phyloP scores from a whole-genome alignment of 2,329 filamentous ascomycete species.

The Basipetospora sp. region DNA sequence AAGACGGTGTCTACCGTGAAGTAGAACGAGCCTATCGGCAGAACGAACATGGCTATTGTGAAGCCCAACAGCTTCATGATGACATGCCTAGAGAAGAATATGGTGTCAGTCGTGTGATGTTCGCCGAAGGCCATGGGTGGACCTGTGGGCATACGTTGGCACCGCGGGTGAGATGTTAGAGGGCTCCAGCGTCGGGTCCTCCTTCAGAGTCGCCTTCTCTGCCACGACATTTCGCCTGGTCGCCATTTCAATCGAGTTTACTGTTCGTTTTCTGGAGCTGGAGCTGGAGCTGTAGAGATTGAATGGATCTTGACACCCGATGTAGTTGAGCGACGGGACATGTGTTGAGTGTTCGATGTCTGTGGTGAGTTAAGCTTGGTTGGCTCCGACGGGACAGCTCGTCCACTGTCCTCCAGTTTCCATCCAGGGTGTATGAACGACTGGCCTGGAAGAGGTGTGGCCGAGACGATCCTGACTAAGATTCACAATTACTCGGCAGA shows the following conservation, averaged over 20 bases:
- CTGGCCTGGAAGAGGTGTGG: too few relatives aligned
- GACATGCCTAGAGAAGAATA: constrained; percentile 67
- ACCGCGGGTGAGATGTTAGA: constrained; percentile 73
- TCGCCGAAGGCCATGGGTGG: background rate
- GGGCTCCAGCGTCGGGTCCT: constrained; percentile 41
- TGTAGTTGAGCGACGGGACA: too few relatives aligned
- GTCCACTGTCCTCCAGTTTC: too few relatives aligned
- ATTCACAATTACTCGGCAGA: too few relatives aligned
- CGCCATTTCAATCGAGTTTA: constrained; percentile 36
- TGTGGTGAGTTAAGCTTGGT: too few relatives aligned
- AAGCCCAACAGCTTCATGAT: constrained; percentile 83
- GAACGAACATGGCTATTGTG: constrained; percentile 76
- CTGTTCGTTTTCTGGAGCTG: too few relatives aligned
- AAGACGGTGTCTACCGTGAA: constrained; percentile 63
- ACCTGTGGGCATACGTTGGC: constrained; percentile 49
- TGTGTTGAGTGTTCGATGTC: too few relatives aligned
- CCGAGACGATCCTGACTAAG: too few relatives aligned
- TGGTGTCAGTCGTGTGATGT: background rate
- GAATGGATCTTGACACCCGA: too few relatives aligned
- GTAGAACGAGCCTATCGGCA: constrained; percentile 84
- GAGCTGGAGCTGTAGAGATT: too few relatives aligned
- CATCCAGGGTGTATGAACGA: too few relatives aligned
- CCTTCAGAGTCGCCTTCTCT: constrained; percentile 53
- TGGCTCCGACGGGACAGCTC: too few relatives aligned
- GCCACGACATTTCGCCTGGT: constrained; percentile 50